These are phyloP conservation scores for Fraxinus xanthoxyloides DNA, from an alignment of 305 asterid genomes.

Conservation along the genomic window DNA sequence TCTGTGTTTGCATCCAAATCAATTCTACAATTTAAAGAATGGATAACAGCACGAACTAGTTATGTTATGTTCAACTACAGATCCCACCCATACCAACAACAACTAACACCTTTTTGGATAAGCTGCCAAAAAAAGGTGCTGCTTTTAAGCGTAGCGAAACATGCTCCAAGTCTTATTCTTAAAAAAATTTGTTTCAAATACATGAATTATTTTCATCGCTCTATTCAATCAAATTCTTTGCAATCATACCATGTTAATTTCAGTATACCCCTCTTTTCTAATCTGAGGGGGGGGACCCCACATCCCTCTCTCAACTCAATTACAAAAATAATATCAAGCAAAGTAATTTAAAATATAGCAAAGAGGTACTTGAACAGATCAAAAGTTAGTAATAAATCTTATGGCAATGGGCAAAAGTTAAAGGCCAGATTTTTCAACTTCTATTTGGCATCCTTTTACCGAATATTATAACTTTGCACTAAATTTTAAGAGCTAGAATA, in stretches of 20 bases:
- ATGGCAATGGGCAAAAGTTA: not conserved
- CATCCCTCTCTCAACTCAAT: not conserved
- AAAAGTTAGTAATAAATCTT: slow-evolving; percentile 1
- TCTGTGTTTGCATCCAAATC: slow-evolving; percentile 13
- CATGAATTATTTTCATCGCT: not conserved
- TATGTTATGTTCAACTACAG: slow-evolving; percentile 17
- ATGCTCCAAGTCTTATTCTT: not conserved
- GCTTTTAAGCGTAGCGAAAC: not conserved
- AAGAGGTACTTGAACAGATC: slow-evolving; percentile 1
- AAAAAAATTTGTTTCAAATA: not conserved
- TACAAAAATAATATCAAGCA: not conserved
- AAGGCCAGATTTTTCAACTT: not conserved
- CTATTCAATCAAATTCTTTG: not conserved
- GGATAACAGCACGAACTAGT: not conserved
- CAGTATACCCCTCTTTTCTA: not conserved
- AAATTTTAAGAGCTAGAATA: slow-evolving; percentile 10
- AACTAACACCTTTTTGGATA: not conserved
- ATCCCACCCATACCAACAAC: not conserved
- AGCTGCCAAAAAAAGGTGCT: not conserved
- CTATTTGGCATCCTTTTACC: not conserved
- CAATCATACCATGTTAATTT: not conserved
- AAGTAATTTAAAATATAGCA: not conserved
- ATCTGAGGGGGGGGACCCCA: not conserved
- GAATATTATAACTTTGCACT: not conserved
- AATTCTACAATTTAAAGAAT: slow-evolving; percentile 7